Evolutionary conservation across 495 filamentous ascomycete genomes (phyloP).

Genomic region (Lichenothelia convexa): DNA sequence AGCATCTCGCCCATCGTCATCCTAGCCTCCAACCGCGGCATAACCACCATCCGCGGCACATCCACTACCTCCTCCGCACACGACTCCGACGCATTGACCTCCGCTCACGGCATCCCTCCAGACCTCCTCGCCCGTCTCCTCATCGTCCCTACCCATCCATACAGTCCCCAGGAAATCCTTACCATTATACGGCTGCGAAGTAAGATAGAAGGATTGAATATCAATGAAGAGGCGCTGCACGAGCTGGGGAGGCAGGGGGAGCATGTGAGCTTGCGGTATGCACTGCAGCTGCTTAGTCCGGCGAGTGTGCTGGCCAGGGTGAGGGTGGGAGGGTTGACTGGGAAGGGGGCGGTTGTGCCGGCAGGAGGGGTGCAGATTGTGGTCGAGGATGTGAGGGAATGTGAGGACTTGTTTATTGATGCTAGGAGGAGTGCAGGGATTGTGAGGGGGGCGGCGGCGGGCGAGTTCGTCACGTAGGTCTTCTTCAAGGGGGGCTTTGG

Average conservation of each 20-base stretch:
- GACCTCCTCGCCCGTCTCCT: conserved; percentile 84
- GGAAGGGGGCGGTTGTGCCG: too few species aligned
- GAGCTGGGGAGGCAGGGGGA: conserved; percentile 72
- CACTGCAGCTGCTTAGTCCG: conserved; percentile 79
- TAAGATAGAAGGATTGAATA: conserved; percentile 58
- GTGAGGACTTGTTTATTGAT: conserved; percentile 78
- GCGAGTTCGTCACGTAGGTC: not conserved
- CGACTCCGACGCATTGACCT: conserved; percentile 40
- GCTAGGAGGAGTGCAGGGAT: conserved; percentile 55
- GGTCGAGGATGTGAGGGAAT: conserved; percentile 68
- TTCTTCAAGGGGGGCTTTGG: too few species aligned
- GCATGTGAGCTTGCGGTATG: conserved; percentile 77
- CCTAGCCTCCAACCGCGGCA: conserved; percentile 87
- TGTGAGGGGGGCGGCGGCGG: not conserved
- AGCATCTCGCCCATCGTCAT: conserved; percentile 90
- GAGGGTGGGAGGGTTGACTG: conserved; percentile 2
- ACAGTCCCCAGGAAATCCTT: conserved; percentile 70
- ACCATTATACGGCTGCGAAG: conserved; percentile 70
- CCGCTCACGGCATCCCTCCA: conserved; percentile 81
- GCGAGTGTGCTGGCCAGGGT: conserved; percentile 53
- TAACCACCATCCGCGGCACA: conserved; percentile 73
- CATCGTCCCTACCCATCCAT: conserved; percentile 84
- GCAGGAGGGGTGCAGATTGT: conserved; percentile 57
- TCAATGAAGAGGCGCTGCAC: conserved; percentile 67
- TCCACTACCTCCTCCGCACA: conserved; percentile 21